Evolutionary conservation across 495 filamentous ascomycete species (phyloP).

Genomic region (Chaetomium cochliodes): DNA sequence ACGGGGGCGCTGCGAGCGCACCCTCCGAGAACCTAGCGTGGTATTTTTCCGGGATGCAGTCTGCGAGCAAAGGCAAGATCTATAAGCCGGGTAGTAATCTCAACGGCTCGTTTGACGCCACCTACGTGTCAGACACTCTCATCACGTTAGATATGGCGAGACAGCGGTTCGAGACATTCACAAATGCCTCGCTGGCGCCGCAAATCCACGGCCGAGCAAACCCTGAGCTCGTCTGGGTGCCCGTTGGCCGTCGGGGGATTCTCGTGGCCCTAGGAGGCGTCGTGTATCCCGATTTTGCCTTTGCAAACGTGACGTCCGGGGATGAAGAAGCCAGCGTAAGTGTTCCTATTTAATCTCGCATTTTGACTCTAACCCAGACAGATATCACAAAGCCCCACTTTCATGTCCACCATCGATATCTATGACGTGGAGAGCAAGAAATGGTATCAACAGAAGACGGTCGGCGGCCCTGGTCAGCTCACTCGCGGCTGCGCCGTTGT

Average conservation of each 20-base stretch:
- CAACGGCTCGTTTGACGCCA: conserved; percentile 39
- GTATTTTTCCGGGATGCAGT: conserved; percentile 66
- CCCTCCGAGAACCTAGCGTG: conserved; percentile 72
- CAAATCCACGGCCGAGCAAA: conserved; percentile 55
- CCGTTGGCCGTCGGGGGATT: conserved; percentile 60
- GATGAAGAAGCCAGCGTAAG: conserved; percentile 49
- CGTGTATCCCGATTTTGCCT: conserved; percentile 48
- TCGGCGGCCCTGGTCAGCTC: conserved; percentile 56
- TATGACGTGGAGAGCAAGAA: conserved; percentile 59
- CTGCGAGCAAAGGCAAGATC: conserved; percentile 48
- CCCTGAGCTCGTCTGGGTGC: conserved; percentile 69
- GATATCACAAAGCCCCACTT: conserved; percentile 52
- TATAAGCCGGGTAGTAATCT: conserved; percentile 23
- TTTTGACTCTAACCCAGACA: conserved; percentile 26
- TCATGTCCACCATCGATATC: conserved; percentile 65
- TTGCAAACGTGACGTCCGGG: conserved; percentile 24
- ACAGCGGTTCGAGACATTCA: conserved; percentile 53
- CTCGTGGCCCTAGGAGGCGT: conserved; percentile 70
- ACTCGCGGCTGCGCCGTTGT: conserved; percentile 67
- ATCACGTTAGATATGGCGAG: conserved; percentile 60
- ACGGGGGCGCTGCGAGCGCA: conserved; percentile 61
- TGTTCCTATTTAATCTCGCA: not conserved
- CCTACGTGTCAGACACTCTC: conserved; percentile 49
- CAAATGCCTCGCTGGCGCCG: conserved; percentile 54
- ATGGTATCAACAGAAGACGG: conserved; percentile 65